Evolutionary conservation across 2,329 filamentous ascomycete genomes (phyloP), one percentile per base, ranked within the genome.

Genomic region (Hypoxylon sp.): DNA sequence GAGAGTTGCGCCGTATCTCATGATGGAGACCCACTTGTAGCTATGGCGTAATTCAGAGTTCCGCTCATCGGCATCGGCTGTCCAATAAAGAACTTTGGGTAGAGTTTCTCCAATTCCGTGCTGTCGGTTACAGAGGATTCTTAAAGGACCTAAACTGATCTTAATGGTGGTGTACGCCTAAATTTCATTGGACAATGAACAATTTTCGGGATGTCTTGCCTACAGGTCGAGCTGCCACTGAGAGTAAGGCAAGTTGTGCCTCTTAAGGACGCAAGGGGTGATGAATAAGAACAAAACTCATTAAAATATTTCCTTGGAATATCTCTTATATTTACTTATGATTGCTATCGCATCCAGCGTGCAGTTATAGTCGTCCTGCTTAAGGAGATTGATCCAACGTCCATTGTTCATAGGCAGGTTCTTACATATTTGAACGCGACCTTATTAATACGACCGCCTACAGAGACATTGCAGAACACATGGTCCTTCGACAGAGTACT

Each of bases 1-100:
- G 20, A 58, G 49, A 40, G 18, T n/a, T 18, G 5, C 14, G 3
- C 16, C 7, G 36, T 14, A 65, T 61, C 61, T 70, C 54, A 67
- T 65, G 57, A 65, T 57, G 9, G 49, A 61, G 50, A n/a, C 54
- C 65, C 65, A 68, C 65, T 52, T 56, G 18, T 56, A 60, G 45
- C 49, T 64, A 71, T 71, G 65, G 69, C 69, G 69, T 65, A 68
- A 71, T 71, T 42, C 67, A 67, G 63, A 42, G 70, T 70, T 42
- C 67, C 69, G 69, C 50, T 66, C 60, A 57, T 70, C 69, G 69
- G 69, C 64, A 48, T 52, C 51, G 48, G 48, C 51, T 42, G 51
- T 28, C 53, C 51, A 63, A 59, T 62, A 11, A 57, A 61, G 50
- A 58, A n/a, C 14, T 12, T 50, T 26, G 36, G 28, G 26, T 32